Evolutionary conservation across 2,329 filamentous ascomycete genomes (phyloP).

Genomic region (Helicocarpus griseus): DNA sequence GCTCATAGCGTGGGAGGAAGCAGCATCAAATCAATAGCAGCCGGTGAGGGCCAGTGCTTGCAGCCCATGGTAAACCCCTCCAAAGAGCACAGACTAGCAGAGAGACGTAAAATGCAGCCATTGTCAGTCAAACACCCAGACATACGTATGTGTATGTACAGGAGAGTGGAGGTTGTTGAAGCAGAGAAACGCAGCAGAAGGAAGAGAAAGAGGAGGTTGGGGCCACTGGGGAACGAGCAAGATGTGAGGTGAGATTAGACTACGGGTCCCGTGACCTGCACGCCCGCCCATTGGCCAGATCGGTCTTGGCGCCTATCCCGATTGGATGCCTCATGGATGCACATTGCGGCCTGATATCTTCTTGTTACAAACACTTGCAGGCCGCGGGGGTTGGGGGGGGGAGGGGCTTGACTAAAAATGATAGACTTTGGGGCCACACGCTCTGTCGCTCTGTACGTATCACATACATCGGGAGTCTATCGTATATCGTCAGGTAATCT

Average conservation of each 20-base stretch:
- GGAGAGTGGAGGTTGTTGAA: neutral
- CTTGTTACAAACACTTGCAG: neutral
- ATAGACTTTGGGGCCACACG: too few species aligned
- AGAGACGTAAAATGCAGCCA: neutral
- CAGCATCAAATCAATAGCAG: neutral
- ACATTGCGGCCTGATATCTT: conserved; percentile 1
- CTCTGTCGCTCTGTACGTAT: neutral
- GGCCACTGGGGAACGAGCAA: neutral
- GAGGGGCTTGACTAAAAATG: neutral
- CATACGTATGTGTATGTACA: too few species aligned
- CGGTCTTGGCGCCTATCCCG: neutral
- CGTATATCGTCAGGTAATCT: neutral
- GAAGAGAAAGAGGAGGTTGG: neutral
- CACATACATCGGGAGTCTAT: neutral
- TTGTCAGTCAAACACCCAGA: neutral
- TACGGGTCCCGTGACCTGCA: neutral
- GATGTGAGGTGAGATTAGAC: neutral
- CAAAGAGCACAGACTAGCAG: neutral
- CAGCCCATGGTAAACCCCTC: neutral
- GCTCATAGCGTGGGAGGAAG: neutral
- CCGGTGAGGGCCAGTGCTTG: neutral
- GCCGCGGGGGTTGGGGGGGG: neutral
- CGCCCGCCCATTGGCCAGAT: conserved; percentile 6
- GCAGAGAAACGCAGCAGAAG: neutral
- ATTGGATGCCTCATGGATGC: conserved; percentile 12